A percentile compares a stretch with the other conserved stretches of the same genome.
Evolutionary conservation across 2,329 filamentous ascomycete genomes (phyloP).

Genomic region (Didymella keratinophila): DNA sequence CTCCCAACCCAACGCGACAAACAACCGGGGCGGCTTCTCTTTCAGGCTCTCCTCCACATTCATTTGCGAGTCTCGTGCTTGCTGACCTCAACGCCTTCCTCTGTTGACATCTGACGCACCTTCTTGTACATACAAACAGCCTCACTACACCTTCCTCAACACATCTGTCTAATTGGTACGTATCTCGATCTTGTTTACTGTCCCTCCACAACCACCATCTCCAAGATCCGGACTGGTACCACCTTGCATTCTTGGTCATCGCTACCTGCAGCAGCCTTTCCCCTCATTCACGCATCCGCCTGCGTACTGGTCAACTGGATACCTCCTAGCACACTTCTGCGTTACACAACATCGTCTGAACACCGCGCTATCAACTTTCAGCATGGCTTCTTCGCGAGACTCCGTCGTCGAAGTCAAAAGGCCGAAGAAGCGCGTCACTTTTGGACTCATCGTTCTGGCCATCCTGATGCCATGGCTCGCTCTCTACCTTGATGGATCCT

Average conservation of each 20-base stretch:
- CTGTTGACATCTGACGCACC: conserved; percentile 9
- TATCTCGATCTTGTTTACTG: conserved; percentile 21
- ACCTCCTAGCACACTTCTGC: neutral
- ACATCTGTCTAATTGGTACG: conserved; percentile 32
- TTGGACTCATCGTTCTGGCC: conserved; percentile 24
- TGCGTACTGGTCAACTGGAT: conserved; percentile 8
- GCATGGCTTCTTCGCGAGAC: conserved; percentile 8
- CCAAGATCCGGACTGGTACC: conserved; percentile 13
- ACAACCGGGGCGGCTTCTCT: conserved; percentile 12
- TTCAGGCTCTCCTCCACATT: conserved; percentile 8
- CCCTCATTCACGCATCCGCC: conserved; percentile 10
- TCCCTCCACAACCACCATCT: conserved; percentile 9
- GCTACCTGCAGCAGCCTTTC: conserved; percentile 13
- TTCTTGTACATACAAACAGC: conserved; percentile 17
- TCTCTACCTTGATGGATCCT: conserved; percentile 33
- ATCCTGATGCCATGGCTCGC: conserved; percentile 29
- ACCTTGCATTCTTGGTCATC: conserved; percentile 12
- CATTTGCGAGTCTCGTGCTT: conserved; percentile 12
- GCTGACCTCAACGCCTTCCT: conserved; percentile 6
- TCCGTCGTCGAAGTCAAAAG: conserved; percentile 19
- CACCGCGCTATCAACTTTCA: conserved; percentile 1
- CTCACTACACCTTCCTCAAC: conserved; percentile 17
- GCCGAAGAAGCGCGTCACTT: conserved; percentile 14
- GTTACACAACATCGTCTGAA: conserved; percentile 1
- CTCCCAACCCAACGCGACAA: conserved; percentile 14